Evolutionary conservation across 164 flowering plant genomes (phyloP), one percentile per base, ranked within the genome.

Genomic region (Tetracentron sinense): DNA sequence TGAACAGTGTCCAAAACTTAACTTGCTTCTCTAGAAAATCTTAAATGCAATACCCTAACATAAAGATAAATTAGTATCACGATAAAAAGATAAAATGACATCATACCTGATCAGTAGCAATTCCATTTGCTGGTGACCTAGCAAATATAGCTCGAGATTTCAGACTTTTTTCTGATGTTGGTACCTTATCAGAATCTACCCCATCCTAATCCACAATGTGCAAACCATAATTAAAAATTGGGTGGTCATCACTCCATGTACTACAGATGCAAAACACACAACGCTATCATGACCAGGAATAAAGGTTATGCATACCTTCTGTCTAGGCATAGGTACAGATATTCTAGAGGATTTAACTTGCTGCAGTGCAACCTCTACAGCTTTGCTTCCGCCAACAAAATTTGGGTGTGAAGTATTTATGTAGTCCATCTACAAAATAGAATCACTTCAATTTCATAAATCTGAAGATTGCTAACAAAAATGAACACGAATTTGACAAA

Each of bases 361-460:
- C 67, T 86, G 88, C 62, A 73, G 6, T 25, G 97, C 97, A 60
- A 65, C 46, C 74, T 92, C 99, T 28, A 89, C 83, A 65, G 99
- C 99, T 75, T 85, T 92, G 67, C 87, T 90, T 57, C 99, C 99
- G 63, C 97, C 99, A 77, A 95, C 65, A 80, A 95, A 95, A 80
- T 88, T 89, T 66, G 90, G 90, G 62, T 95, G 99, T 25, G 99
- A 92, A 68, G 97, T 95, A 60, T 95, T 95, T 71, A 95, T 91
- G 69, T 91, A 95, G 81, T 92, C 97, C 96, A 87, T 86, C 97
- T 95, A 67, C 68, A 77, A 51, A 42, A 49, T 17, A 16, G 59
- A 57, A 54, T 38, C 5, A 54, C 6, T 21, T 27, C 11, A 29
- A 54, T n/a, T 55, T 11, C 33, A 11, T 25, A 23, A 4, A 38